These are phyloP conservation scores for Citrus trifoliata DNA, from an alignment of 345 rosid species.

Conservation along the genomic window DNA sequence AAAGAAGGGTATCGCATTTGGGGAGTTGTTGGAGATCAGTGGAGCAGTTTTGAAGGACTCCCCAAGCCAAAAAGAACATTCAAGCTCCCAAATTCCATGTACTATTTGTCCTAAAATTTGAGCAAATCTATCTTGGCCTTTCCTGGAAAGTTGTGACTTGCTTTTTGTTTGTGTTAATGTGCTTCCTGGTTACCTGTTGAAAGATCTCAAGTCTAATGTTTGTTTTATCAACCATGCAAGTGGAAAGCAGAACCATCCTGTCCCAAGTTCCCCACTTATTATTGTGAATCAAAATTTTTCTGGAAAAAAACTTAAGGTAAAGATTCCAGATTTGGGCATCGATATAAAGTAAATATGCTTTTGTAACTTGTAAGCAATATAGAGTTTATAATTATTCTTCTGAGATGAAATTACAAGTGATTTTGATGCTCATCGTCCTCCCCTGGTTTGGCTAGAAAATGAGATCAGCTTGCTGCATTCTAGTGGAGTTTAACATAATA, in stretches of 20 bases:
- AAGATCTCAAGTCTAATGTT: neutral
- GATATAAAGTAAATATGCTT: constrained; percentile 10
- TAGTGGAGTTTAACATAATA: neutral
- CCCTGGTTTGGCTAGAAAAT: neutral
- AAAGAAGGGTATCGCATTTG: constrained; percentile 69
- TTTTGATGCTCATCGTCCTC: no score
- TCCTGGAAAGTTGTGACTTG: neutral
- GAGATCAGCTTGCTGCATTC: neutral
- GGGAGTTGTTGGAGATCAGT: constrained; percentile 81
- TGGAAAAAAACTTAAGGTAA: neutral
- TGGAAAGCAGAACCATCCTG: neutral
- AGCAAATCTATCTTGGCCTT: neutral
- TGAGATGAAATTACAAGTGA: no score
- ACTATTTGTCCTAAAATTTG: constrained; percentile 39
- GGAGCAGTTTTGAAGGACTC: constrained; percentile 73
- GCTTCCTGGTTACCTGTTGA: no score
- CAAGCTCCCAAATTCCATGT: constrained; percentile 88
- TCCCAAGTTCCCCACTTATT: neutral
- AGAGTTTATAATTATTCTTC: neutral
- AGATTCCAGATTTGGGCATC: neutral
- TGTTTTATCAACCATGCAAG: neutral
- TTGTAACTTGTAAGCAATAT: neutral
- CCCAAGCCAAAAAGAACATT: constrained; percentile 67
- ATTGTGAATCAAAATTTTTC: neutral
- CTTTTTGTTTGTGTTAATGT: neutral